Evolutionary conservation across 495 filamentous ascomycete genomes (phyloP).

Genomic region (Trichoderma reesei): DNA sequence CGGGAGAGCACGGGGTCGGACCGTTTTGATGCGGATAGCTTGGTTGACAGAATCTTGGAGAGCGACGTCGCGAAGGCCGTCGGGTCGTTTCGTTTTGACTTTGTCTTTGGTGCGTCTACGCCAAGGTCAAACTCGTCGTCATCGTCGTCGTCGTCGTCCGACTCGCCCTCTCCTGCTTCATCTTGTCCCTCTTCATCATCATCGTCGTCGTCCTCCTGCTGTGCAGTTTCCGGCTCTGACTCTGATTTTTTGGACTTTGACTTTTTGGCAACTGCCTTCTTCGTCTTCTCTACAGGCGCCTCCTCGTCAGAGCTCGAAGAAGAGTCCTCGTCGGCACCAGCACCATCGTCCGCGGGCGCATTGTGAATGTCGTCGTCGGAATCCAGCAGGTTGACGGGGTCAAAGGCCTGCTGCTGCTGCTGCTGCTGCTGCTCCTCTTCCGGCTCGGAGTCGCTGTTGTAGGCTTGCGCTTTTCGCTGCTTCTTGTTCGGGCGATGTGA

Average conservation of each 20-base stretch:
- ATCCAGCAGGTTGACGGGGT: slow-evolving; percentile 56
- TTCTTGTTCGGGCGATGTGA: slow-evolving; percentile 52
- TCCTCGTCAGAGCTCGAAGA: slow-evolving; percentile 29
- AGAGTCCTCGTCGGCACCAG: slow-evolving; percentile 19
- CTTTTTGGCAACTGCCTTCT: slow-evolving; percentile 5
- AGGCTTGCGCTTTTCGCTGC: slow-evolving; percentile 53
- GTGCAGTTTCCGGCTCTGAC: slow-evolving; percentile 21
- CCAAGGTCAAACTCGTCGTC: slow-evolving; percentile 26
- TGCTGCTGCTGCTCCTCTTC: slow-evolving; percentile 33
- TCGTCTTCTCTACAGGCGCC: slow-evolving; percentile 29
- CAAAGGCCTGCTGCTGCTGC: slow-evolving; percentile 30
- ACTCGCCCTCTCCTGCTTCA: slow-evolving; percentile 21
- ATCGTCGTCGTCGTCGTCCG: slow-evolving; percentile 26
- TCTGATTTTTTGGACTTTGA: slow-evolving; percentile 16
- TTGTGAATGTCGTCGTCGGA: slow-evolving; percentile 51
- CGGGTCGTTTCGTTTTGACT: slow-evolving; percentile 80
- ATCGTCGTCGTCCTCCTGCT: slow-evolving; percentile 19
- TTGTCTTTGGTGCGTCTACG: slow-evolving; percentile 27
- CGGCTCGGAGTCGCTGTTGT: slow-evolving; percentile 60
- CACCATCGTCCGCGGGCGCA: slow-evolving; percentile 33
- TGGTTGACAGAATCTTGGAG: slow-evolving; percentile 77
- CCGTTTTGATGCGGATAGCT: slow-evolving; percentile 69
- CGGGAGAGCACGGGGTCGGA: slow-evolving; percentile 83
- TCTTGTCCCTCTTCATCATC: slow-evolving; percentile 12
- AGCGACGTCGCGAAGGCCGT: slow-evolving; percentile 83